A percentile compares a stretch with the other conserved stretches of the same genome.
phyloP scores from a whole-genome alignment of 495 filamentous ascomycete genomes.

The Articulospora tetracladia region DNA sequence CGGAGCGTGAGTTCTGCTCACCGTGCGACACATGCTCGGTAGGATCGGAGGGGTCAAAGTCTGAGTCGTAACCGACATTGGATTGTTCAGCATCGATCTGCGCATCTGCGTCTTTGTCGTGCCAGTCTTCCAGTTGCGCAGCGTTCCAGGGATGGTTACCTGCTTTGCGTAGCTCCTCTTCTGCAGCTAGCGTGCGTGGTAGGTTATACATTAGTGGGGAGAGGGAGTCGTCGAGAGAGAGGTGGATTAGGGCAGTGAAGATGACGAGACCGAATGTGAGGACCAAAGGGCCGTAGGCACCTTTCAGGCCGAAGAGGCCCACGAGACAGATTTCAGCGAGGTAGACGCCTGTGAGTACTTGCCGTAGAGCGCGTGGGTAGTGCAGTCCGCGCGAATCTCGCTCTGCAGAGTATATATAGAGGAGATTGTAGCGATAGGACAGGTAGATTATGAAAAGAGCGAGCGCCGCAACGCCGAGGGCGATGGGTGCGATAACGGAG shows the following conservation, averaged over 20 bases:
- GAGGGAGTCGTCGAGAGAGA: conserved; percentile 73
- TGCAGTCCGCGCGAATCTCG: conserved; percentile 88
- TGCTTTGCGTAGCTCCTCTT: conserved; percentile 48
- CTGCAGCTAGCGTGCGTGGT: conserved; percentile 53
- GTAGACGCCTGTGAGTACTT: conserved; percentile 85
- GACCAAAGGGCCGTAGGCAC: conserved; percentile 71
- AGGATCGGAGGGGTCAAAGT: conserved; percentile 27
- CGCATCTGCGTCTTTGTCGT: conserved; percentile 41
- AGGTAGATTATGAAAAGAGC: conserved; percentile 85
- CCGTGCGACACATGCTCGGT: conserved; percentile 31
- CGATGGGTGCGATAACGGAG: conserved; percentile 83
- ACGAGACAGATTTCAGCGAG: conserved; percentile 81
- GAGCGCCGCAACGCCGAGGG: conserved; percentile 80
- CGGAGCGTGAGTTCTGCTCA: conserved; percentile 26
- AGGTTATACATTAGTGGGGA: conserved; percentile 77
- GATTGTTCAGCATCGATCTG: conserved; percentile 27
- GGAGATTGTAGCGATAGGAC: conserved; percentile 88
- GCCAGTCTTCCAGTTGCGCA: conserved; percentile 42
- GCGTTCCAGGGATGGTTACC: conserved; percentile 17
- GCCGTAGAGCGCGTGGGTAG: conserved; percentile 82
- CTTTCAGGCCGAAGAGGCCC: conserved; percentile 76
- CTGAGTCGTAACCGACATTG: conserved; percentile 23
- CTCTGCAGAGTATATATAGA: conserved; percentile 78
- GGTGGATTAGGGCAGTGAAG: conserved; percentile 76
- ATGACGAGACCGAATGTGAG: conserved; percentile 80